Conservation (phyloP, 257 asterid species). For the Henckelia pumila region DNA sequence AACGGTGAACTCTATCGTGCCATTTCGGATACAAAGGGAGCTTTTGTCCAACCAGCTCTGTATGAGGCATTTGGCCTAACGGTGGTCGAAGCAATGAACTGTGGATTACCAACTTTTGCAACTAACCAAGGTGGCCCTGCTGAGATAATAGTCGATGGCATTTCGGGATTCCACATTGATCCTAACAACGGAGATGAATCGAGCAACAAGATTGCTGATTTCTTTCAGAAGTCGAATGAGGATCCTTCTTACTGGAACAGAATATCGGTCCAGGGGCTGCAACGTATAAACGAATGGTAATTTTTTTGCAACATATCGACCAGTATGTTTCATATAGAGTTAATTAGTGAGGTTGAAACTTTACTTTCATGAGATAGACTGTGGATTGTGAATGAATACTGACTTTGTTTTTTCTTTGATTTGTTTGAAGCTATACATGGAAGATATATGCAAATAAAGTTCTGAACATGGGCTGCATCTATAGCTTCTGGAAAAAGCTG, state of each 20-base stretch:
- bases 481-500: slow-evolving; percentile 75
- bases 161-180: slow-evolving; percentile 79
- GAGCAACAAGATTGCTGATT: slow-evolving; percentile 76
- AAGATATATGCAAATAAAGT: slow-evolving; percentile 85
- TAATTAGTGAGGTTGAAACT: no score
- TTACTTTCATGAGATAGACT: neutral
- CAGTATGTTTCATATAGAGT: neutral
- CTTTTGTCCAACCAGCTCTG: slow-evolving; percentile 85
- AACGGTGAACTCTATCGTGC: slow-evolving; percentile 78
- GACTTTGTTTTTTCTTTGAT: slow-evolving; percentile 1
- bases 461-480: slow-evolving; percentile 74
- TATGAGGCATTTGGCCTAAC: slow-evolving; percentile 92
- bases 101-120: slow-evolving; percentile 89
- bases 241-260: slow-evolving; percentile 63
- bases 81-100: slow-evolving; percentile 89
- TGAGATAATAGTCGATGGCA: slow-evolving; percentile 80
- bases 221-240: slow-evolving; percentile 69
- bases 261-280: slow-evolving; percentile 63
- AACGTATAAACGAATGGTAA: slow-evolving; percentile 82
- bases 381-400: neutral
- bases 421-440: slow-evolving; percentile 78
- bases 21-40: slow-evolving; percentile 85
- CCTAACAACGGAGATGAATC: slow-evolving; percentile 76
- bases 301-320: neutral
- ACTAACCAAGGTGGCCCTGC: slow-evolving; percentile 98